phyloP scores from a whole-genome alignment of 2,329 filamentous ascomycete genomes.

The Rhynchosporium agropyri region DNA sequence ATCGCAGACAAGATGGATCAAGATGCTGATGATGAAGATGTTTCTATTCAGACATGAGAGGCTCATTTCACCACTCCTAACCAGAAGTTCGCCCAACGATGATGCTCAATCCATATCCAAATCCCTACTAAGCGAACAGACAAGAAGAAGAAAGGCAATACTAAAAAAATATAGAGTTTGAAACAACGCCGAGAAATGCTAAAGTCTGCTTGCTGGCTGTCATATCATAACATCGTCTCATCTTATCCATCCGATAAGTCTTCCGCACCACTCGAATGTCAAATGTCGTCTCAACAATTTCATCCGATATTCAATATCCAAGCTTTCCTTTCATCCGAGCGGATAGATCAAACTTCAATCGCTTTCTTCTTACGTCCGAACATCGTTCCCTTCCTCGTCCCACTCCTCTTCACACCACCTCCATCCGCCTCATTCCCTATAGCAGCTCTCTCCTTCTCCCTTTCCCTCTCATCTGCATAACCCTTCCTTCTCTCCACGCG shows the following conservation, averaged over 20 bases:
- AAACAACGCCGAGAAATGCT: constrained; percentile 11
- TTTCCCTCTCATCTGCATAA: constrained; percentile 42
- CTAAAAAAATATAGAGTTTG: not conserved
- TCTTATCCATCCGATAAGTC: not conserved
- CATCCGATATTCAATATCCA: not conserved
- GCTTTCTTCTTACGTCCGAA: constrained; percentile 26
- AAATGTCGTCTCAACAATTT: not conserved
- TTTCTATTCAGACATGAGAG: not conserved
- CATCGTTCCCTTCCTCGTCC: constrained; percentile 16
- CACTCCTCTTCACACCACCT: constrained; percentile 13
- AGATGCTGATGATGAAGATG: not conserved
- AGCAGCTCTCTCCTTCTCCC: constrained; percentile 21
- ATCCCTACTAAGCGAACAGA: constrained; percentile 6
- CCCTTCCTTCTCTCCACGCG: constrained; percentile 66
- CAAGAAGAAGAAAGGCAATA: constrained; percentile 1
- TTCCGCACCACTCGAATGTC: not conserved
- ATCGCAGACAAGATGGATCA: not conserved
- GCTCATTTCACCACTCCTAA: not conserved
- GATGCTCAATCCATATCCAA: not conserved
- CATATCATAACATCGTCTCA: constrained; percentile 1
- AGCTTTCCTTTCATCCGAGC: not conserved
- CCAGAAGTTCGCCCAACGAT: not conserved
- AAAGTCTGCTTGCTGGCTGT: not conserved
- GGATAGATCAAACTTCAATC: constrained; percentile 6
- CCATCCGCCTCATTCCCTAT: constrained; percentile 1